Evolutionary conservation across 345 rosid species (phyloP), one percentile per base, ranked within the genome.

Genomic region (Acer negundo): DNA sequence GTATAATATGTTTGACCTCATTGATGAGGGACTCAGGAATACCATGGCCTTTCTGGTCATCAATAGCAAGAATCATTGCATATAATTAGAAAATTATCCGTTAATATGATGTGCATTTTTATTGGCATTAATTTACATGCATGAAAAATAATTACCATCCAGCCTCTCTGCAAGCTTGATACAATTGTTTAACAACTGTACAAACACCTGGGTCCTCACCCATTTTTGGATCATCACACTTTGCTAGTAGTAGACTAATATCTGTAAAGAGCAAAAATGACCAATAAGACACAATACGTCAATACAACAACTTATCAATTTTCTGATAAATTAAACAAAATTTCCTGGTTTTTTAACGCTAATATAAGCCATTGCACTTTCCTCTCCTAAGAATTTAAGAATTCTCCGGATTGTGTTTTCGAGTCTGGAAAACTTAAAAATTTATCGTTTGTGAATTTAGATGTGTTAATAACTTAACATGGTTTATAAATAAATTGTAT

Each of bases 141-240:
- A 49, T 49, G 5, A 35, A 49, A 49, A 7, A n/a, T 88, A 49
- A 7, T 28, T 88, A 95, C 98, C 92, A 92, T 13, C 98, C 98
- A n/a, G 98, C 91, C 40, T 92, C 92, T 35, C 91, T 82, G 79
- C 99, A 95, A 76, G 97, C 99, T 77, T 53, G 89, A 79, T 93
- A 91, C 70, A 95, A 81, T 80, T 89, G 78, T 63, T 75, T 74
- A 64, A 93, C 91, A 82, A 93, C 97, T 31, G 81, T 77, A 24
- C 74, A 66, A 1, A 92, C 97, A 20, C 81, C 85, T 4, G 86
- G 83, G 79, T 93, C 95, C 46, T 85, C 85, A 11, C 80, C 81
- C 90, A 92, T 86, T 66, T 84, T 64, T 16, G 93, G 87, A 76
- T 91, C 94, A 80, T 87, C 91, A 44, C 87, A 85, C 78, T 87